These are phyloP conservation scores for Lepiota brunneoincarnata DNA, from an alignment of 768 basidiomycete species.

Conservation along the genomic window DNA sequence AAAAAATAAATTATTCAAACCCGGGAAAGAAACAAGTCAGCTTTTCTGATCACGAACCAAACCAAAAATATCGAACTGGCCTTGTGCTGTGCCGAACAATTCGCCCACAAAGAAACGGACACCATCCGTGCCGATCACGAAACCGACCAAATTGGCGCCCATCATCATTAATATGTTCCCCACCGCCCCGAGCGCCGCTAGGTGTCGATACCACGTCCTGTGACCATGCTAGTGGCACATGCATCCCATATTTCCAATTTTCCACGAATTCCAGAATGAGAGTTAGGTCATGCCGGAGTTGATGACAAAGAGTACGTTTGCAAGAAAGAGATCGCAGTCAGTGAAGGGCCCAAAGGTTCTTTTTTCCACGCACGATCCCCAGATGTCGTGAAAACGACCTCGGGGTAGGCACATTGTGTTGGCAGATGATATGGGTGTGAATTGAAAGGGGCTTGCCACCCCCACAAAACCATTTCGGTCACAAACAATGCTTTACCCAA, in stretches of 20 bases:
- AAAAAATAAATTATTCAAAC: background rate
- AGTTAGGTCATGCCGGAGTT: too few relatives aligned
- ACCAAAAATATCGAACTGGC: conserved; percentile 34
- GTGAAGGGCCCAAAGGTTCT: too few relatives aligned
- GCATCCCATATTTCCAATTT: too few relatives aligned
- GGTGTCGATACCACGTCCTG: conserved; percentile 79
- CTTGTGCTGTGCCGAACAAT: conserved; percentile 64
- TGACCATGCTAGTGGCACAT: conserved; percentile 56
- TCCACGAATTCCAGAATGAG: too few relatives aligned
- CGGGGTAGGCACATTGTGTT: background rate
- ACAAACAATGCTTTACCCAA: background rate
- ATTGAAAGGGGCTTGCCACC: background rate
- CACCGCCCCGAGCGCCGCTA: conserved; percentile 79
- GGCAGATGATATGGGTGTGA: background rate
- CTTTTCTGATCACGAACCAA: background rate
- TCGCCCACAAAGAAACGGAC: conserved; percentile 60
- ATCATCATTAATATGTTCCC: conserved; percentile 88
- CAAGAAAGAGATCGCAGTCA: too few relatives aligned
- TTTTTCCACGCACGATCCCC: too few relatives aligned
- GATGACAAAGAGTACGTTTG: too few relatives aligned
- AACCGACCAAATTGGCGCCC: conserved; percentile 91
- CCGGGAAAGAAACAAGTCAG: too few relatives aligned
- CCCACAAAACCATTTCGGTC: too few relatives aligned
- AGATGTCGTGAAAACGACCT: background rate
- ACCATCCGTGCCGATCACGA: conserved; percentile 88